phyloP scores from a whole-genome alignment of 2,329 filamentous ascomycete genomes.

The Chrysoporthe austroafricana region DNA sequence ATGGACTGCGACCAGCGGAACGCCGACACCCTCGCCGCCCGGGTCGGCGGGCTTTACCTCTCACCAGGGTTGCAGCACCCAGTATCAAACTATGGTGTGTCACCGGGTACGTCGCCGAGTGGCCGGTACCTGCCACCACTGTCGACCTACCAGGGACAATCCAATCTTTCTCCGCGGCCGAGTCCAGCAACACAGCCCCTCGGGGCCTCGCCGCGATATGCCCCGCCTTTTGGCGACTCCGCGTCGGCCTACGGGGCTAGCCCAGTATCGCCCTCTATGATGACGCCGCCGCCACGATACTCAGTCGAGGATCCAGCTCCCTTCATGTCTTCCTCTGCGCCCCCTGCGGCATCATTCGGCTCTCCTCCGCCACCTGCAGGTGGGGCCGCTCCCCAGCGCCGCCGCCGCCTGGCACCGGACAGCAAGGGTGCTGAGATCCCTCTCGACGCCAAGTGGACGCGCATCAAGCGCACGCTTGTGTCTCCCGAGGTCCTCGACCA shows the following conservation, averaged over 20 bases:
- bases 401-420: constrained; percentile 57
- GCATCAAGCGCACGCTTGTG: constrained; percentile 57
- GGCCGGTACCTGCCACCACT: constrained; percentile 41
- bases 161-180: constrained; percentile 27
- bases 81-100: constrained; percentile 41
- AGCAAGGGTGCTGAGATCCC: constrained; percentile 60
- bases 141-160: constrained; percentile 38
- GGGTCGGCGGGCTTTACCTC: constrained; percentile 48
- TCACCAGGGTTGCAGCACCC: constrained; percentile 37
- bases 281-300: constrained; percentile 40
- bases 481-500: constrained; percentile 61
- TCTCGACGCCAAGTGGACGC: constrained; percentile 62
- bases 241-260: constrained; percentile 33
- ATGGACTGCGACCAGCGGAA: constrained; percentile 48
- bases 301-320: constrained; percentile 31
- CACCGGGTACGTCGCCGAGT: constrained; percentile 41
- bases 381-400: constrained; percentile 32
- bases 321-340: constrained; percentile 34
- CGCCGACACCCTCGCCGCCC: constrained; percentile 45
- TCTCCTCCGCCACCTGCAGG: constrained; percentile 31
- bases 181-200: constrained; percentile 37
- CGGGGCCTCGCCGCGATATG: constrained; percentile 46
- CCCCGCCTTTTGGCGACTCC: constrained; percentile 37
- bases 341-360: constrained; percentile 26
- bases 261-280: constrained; percentile 25